Conservation (phyloP, 768 basidiomycete genomes). For the Tricholoma sp. region DNA sequence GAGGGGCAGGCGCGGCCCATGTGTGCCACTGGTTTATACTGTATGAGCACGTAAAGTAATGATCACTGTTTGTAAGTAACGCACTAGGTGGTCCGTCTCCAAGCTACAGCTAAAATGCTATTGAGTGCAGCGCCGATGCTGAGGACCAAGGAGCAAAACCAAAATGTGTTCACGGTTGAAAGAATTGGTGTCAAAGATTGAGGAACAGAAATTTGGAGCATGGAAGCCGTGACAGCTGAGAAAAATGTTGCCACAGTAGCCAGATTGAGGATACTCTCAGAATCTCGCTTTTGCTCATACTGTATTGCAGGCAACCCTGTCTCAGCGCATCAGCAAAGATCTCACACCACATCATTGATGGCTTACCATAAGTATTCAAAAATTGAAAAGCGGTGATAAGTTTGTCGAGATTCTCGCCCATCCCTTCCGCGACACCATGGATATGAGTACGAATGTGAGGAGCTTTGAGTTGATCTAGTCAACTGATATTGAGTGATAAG, state of each 20-base stretch:
- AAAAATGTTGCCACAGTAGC: constrained; percentile 19
- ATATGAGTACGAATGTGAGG: background rate
- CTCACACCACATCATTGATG: background rate
- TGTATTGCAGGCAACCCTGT: constrained; percentile 10
- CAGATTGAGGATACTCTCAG: constrained; percentile 8
- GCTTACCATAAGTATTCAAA: constrained; percentile 4
- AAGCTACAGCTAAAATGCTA: constrained; percentile 15
- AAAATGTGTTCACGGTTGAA: constrained; percentile 11
- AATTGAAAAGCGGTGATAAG: background rate
- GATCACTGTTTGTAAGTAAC: background rate
- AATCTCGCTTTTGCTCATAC: constrained; percentile 11
- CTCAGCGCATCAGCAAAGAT: background rate
- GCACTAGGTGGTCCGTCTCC: constrained; percentile 17
- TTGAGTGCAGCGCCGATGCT: constrained; percentile 19
- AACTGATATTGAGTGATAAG: background rate
- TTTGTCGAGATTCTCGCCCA: constrained; percentile 3
- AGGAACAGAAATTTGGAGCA: constrained; percentile 12
- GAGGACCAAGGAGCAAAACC: constrained; percentile 17
- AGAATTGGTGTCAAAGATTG: background rate
- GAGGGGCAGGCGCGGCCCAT: constrained; percentile 4
- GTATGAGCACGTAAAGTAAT: background rate
- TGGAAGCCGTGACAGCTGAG: constrained; percentile 20
- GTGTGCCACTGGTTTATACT: constrained; percentile 1
- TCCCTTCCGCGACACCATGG: constrained; percentile 3
- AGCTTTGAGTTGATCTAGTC: background rate